phyloP scores from a whole-genome alignment of 345 rosid genomes.

The Rhizophora apiculata region DNA sequence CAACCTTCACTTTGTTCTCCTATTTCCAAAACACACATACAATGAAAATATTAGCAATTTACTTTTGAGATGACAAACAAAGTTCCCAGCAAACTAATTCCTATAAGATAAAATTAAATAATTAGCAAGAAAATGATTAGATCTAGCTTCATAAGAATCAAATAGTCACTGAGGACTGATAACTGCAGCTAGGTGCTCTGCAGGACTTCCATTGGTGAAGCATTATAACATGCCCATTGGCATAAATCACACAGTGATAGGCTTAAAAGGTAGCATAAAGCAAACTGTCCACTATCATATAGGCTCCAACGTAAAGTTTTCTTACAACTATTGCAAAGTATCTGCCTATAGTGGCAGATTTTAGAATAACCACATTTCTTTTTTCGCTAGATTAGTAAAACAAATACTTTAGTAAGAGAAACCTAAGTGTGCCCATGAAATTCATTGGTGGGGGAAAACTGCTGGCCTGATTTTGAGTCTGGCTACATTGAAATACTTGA shows the following conservation, averaged over 20 bases:
- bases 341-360: neutral
- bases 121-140: neutral
- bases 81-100: neutral
- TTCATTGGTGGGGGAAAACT: too few relatives aligned
- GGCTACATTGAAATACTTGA: neutral
- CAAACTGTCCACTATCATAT: neutral
- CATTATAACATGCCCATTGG: neutral
- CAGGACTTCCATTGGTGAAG: neutral
- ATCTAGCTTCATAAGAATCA: neutral
- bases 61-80: neutral
- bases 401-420: neutral
- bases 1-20: constrained; percentile 86
- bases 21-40: constrained; percentile 30
- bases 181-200: neutral
- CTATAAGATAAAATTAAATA: neutral
- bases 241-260: neutral
- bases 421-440: too few relatives aligned
- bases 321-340: neutral
- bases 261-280: neutral
- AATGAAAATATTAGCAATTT: constrained; percentile 6
- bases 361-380: neutral
- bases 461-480: neutral
- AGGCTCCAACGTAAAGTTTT: neutral
- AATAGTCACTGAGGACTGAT: too few relatives aligned
- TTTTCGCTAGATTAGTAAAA: neutral